Evolutionary conservation across 2,329 filamentous ascomycete genomes (phyloP).

Genomic region (Exophiala sp.): DNA sequence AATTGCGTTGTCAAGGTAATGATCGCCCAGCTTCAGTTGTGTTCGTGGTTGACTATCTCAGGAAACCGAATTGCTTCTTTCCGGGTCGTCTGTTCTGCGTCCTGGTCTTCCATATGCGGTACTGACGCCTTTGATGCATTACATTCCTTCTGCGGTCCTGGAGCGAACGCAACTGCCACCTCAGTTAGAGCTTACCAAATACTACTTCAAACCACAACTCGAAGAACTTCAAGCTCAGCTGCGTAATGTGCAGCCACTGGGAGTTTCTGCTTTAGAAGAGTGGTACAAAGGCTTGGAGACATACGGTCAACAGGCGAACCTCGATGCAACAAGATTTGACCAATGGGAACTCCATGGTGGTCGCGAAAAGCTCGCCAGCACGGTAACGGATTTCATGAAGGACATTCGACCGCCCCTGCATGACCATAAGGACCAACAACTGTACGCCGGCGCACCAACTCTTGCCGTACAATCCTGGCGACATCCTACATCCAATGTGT

Average conservation of each 20-base stretch:
- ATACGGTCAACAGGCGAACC: constrained; percentile 58
- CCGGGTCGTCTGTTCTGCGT: constrained; percentile 60
- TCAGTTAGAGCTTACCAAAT: constrained; percentile 58
- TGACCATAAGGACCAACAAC: not conserved
- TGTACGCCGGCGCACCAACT: too few species aligned
- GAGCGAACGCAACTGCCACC: constrained; percentile 48
- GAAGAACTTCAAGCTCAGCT: constrained; percentile 62
- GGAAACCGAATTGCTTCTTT: constrained; percentile 68
- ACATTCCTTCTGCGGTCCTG: constrained; percentile 56
- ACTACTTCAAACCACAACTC: constrained; percentile 63
- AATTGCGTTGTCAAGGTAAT: constrained; percentile 63
- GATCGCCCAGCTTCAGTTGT: constrained; percentile 27
- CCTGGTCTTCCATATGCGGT: constrained; percentile 68
- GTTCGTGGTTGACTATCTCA: constrained; percentile 35
- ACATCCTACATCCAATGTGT: too few species aligned
- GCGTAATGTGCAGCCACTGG: constrained; percentile 61
- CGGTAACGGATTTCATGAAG: not conserved
- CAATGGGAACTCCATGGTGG: constrained; percentile 59
- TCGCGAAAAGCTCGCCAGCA: not conserved
- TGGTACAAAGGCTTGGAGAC: constrained; percentile 73
- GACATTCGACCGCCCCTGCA: not conserved
- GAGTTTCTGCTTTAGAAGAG: constrained; percentile 66
- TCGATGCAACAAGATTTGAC: constrained; percentile 68
- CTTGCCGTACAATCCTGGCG: too few species aligned
- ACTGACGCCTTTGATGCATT: constrained; percentile 58